Evolutionary conservation across 495 filamentous ascomycete genomes (phyloP).

Genomic region (Xylaria venustula): DNA sequence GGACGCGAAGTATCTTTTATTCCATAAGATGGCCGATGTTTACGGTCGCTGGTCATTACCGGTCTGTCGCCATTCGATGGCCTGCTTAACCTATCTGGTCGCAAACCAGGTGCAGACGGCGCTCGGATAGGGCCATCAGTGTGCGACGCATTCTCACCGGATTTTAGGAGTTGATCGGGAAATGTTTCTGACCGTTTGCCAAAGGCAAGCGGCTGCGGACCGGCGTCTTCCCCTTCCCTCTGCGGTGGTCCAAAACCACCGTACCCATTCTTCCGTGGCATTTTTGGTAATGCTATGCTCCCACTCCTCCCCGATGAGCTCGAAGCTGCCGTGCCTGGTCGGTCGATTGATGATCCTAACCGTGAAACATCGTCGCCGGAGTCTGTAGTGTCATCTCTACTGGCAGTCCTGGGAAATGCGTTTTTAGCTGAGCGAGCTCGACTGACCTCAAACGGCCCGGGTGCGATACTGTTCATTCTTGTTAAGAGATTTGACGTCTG

Average conservation of each 20-base stretch:
- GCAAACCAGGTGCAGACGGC: constrained; percentile 44
- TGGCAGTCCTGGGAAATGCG: constrained; percentile 21
- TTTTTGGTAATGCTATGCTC: constrained; percentile 33
- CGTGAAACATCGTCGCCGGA: constrained; percentile 22
- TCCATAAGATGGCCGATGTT: constrained; percentile 46
- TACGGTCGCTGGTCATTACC: constrained; percentile 25
- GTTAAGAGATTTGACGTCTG: constrained; percentile 52
- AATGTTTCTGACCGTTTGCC: constrained; percentile 57
- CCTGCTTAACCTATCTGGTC: constrained; percentile 35
- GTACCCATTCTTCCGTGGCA: constrained; percentile 49
- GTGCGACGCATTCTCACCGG: constrained; percentile 26
- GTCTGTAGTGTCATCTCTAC: constrained; percentile 20
- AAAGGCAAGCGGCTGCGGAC: constrained; percentile 35
- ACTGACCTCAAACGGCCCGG: constrained; percentile 61
- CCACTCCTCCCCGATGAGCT: constrained; percentile 39
- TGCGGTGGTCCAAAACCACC: constrained; percentile 46
- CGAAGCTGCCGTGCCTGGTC: constrained; percentile 43
- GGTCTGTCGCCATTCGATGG: constrained; percentile 25
- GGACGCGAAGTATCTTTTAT: constrained; percentile 45
- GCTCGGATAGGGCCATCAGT: constrained; percentile 39
- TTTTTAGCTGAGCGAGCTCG: constrained; percentile 22
- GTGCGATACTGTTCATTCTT: constrained; percentile 64
- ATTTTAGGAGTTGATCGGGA: constrained; percentile 54
- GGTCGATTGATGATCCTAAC: constrained; percentile 26
- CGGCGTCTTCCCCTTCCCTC: constrained; percentile 28